Evolutionary conservation across 306 rosid species (phyloP), one percentile per base, ranked within the genome.

Genomic region (Fagus sylvatica): DNA sequence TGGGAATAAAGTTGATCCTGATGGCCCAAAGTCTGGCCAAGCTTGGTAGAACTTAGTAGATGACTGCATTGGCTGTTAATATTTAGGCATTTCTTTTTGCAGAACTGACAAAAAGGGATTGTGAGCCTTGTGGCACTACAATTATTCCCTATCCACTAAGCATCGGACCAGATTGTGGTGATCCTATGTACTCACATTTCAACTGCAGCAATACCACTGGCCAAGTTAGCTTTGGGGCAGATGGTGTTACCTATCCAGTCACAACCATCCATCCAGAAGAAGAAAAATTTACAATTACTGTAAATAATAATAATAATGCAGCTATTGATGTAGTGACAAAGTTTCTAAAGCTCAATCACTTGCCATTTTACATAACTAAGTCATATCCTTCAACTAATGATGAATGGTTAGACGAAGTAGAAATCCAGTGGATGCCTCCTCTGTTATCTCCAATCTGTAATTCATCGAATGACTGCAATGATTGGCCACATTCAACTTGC

Each of bases 121-220:
- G 85, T 46, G 22, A 17, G 49, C 4, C 81, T 39, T 81, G 81
- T 53, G 81, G 81, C 1, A 42, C 48, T 42, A 54, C 64, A 42
- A 7, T 41, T 22, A 67, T 76, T 19, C 85, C 85, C 55, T 81
- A 81, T 39, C 81, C 85, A 37, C 28, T 76, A 32, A 81, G 74
- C 39, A 76, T 69, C 22, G 17, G 42, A 12, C 39, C 54, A 68
- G 0, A 33, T 11, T 81, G 85, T 33, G 85, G 85, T 7, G 78
- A 71, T 65, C 78, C 71, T 13, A 3, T 32, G 33, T 81, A 76
- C 73, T 19, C 1, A 13, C 41, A 43, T 32, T 76, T 81, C 40
- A 11, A 1, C 1, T 81, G 78, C 34, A 30, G 46, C 4, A 2
- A 4, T 1, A 15, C 0, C 0, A 1, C 13, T 13, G 64, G 74